Conservation (phyloP, 306 rosid species). For the Cyamopsis tetragonoloba region DNA sequence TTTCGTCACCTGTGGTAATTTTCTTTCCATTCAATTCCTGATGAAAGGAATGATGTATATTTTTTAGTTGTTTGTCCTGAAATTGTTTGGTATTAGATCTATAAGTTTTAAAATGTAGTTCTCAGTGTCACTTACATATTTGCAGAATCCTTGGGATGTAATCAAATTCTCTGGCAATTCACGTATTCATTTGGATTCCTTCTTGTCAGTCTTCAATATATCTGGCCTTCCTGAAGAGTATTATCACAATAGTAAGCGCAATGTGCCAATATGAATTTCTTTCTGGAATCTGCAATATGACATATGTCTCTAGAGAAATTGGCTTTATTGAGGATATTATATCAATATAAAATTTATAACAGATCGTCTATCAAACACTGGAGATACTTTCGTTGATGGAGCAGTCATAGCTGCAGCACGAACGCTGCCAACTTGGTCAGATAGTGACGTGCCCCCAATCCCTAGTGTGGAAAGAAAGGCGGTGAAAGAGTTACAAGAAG, state of each 20-base stretch:
- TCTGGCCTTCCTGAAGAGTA: slow-evolving; percentile 87
- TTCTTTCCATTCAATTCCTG: slow-evolving; percentile 8
- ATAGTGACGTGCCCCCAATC: slow-evolving; percentile 71
- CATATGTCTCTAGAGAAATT: not conserved
- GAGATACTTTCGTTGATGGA: slow-evolving; percentile 81
- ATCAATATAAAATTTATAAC: slow-evolving; percentile 27
- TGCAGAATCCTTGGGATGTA: slow-evolving; percentile 93
- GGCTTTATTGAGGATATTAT: not conserved
- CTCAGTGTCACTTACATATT: slow-evolving; percentile 17
- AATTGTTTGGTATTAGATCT: not conserved
- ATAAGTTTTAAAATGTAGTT: slow-evolving; percentile 6
- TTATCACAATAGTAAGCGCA: slow-evolving; percentile 77
- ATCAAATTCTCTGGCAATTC: slow-evolving; percentile 75
- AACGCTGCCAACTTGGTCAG: slow-evolving; percentile 88
- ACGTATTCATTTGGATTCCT: slow-evolving; percentile 80
- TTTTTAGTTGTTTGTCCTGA: slow-evolving; percentile 11
- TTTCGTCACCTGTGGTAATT: slow-evolving; percentile 85
- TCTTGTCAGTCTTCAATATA: slow-evolving; percentile 86
- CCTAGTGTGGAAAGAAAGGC: slow-evolving; percentile 80
- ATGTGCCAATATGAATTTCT: not conserved
- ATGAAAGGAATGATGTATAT: not conserved
- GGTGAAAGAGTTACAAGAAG: slow-evolving; percentile 68
- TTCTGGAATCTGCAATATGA: slow-evolving; percentile 1
- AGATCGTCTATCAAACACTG: slow-evolving; percentile 48
- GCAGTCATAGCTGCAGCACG: slow-evolving; percentile 88